These are phyloP conservation scores for Coccomyxa subellipsoidea DNA, from an alignment of 163 green algal species.

Conservation along the genomic window DNA sequence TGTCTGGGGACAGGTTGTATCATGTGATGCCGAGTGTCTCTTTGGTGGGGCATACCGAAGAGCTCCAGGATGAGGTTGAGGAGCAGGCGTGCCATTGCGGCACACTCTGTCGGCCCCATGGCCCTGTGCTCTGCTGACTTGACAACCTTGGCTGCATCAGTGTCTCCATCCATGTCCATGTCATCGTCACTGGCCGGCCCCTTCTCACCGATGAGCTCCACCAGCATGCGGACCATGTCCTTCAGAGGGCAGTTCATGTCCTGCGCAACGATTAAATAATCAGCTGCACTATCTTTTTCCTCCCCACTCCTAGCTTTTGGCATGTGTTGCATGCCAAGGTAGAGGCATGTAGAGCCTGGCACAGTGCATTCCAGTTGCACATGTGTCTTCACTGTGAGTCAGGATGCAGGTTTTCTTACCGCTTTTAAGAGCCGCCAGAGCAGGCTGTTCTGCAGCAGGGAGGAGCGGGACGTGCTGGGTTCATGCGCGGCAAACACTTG, in stretches of 20 bases:
- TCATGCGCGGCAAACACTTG: neutral
- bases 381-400: no score
- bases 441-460: neutral
- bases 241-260: neutral
- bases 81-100: neutral
- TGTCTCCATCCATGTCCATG: neutral
- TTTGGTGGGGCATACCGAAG: neutral
- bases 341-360: no score
- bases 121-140: neutral
- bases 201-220: neutral
- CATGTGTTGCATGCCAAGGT: no score
- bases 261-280: neutral
- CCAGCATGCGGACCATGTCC: neutral
- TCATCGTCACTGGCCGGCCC: neutral
- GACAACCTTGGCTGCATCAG: neutral
- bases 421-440: neutral
- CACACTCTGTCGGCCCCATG: neutral
- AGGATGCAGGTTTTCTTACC: no score
- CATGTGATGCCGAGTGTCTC: neutral
- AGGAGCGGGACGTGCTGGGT: neutral
- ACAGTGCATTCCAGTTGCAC: no score
- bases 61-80: neutral
- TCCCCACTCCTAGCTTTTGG: no score
- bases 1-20: neutral
- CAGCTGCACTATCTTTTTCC: neutral